A percentile compares a stretch with the other conserved stretches of the same genome.
phyloP scores from a whole-genome alignment of 371 early-diverging fungal genomes.

The Mortierella sp. region DNA sequence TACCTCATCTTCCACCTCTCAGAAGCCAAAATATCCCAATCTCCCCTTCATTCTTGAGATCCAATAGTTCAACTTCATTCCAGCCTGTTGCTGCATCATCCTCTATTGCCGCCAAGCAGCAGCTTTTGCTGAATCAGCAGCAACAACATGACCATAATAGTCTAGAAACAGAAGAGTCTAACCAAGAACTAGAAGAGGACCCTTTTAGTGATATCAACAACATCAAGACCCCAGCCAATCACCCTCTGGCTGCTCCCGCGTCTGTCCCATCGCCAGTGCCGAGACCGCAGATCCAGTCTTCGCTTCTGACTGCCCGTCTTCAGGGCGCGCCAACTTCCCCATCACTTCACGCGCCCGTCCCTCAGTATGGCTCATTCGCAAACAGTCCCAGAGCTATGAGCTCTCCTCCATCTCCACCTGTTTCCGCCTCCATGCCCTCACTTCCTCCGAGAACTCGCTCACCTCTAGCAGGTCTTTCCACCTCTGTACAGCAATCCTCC shows the following conservation, averaged over 20 bases:
- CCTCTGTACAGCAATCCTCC: constrained; percentile 15
- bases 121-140: constrained; percentile 29
- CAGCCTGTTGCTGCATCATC: constrained; percentile 33
- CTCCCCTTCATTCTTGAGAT: constrained; percentile 34
- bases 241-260: constrained; percentile 7
- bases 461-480: constrained; percentile 33
- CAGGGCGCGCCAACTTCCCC: constrained; percentile 30
- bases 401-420: constrained; percentile 34
- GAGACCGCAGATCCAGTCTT: constrained; percentile 36
- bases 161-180: background rate
- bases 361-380: constrained; percentile 22
- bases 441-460: constrained; percentile 51
- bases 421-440: constrained; percentile 14
- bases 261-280: constrained; percentile 23
- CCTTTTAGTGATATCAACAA: constrained; percentile 45
- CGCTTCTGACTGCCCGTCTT: constrained; percentile 44
- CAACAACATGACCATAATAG: constrained; percentile 19
- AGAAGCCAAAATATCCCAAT: constrained; percentile 40
- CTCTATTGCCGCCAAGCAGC: constrained; percentile 44
- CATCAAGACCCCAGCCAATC: constrained; percentile 5
- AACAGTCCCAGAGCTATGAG: constrained; percentile 22
- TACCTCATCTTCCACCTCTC: constrained; percentile 17
- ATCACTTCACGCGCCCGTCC: constrained; percentile 43
- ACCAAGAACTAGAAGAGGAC: constrained; percentile 14
- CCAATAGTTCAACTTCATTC: constrained; percentile 36